Evolutionary conservation across 2,329 filamentous ascomycete genomes (phyloP), one percentile per base, ranked within the genome.

Genomic region (Aspergillus arachidicola): DNA sequence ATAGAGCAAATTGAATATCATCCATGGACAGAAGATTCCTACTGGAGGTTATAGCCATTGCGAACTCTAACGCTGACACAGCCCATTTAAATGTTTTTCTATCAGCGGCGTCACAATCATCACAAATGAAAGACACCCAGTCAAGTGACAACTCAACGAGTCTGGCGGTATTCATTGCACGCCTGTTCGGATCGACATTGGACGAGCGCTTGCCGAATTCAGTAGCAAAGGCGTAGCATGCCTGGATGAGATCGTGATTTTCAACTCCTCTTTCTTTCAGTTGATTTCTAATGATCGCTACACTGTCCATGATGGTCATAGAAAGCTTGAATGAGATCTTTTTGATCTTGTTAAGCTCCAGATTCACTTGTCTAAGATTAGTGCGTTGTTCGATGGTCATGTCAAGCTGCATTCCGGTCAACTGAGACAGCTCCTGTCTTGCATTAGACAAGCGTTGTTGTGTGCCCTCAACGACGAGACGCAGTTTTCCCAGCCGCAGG

Each of bases 251-350:
- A 73, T 99, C 95, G 72, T 97, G 93, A 75, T 94, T 97, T 68
- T 95, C 91, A 67, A 94, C 86, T 10, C 90, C 92, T 62, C 86
- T 85, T 57, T 76, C 69, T 54, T 69, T 75, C 1, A 93, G 93
- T 78, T 99, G 94, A 69, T 89, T 89, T 67, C 93, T 87, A 67
- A 99, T 95, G 66, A 92, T 93, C 75, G 96, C 93, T 51, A 99
- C 95, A 75, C 93, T 97, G 78, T 98, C 94, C 93, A 99, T 97
- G 79, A 99, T 98, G 7, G 93, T 93, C 79, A 97, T 98, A 58
- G 93, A 97, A 50, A 99, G 85, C 78, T 96, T 97, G 83, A 96
- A 98, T 3, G 94, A 93, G 2, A 96, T 96, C 76, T 94, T 93
- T 72, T 96, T 94, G 71, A 97, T 97, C 76, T 96, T 96, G 71